Evolutionary conservation across 2,329 filamentous ascomycete genomes (phyloP), one percentile per base, ranked within the genome.

Genomic region (Elsinoe arachidis): DNA sequence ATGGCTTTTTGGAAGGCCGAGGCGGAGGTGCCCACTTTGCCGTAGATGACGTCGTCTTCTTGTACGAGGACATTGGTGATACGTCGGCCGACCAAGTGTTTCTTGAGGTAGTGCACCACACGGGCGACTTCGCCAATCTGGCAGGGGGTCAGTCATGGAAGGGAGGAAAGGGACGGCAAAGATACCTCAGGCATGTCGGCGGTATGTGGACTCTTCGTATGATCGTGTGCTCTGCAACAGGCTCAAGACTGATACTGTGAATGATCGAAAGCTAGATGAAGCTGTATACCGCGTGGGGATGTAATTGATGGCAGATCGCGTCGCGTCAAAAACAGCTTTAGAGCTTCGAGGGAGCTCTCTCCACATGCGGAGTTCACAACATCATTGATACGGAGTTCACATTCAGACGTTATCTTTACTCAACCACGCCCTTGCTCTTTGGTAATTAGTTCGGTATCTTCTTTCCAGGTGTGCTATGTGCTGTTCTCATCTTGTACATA

Each of bases 31-130:
- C 91, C 90, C 17, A 84, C 90, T 72, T 97, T 96, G 64, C 91
- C 90, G 71, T 91, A 99, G 5, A 99, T 80, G 67, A 87, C 92
- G 64, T 77, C 76, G 73, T 99, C 92, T 65, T 96, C 85, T 61
- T 85, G 79, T 11, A 88, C 86, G 21, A 80, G 76, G 56, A 88
- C 86, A 39, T 80, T 81, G 47, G 79, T 74, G 60, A 99, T 85
- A 9, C 79, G 87, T 74, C 89, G 93, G 57, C 89, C 90, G 26
- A 95, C 86, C n/a, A 95, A 80, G 70, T 90, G 82, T 62, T 87
- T 85, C 60, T 83, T 85, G 38, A 99, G 82, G 69, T 86, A 95
- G 69, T 96, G 87, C 52, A 95, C 89, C 63, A 92, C 82, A 43
- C 91, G 87, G 17, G 90, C 87, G 63, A 96, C 87, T 67, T 78